Base-by-base conservation (phyloP, 495 filamentous ascomycete species). In the Thermothielavioides terrestris region DNA sequence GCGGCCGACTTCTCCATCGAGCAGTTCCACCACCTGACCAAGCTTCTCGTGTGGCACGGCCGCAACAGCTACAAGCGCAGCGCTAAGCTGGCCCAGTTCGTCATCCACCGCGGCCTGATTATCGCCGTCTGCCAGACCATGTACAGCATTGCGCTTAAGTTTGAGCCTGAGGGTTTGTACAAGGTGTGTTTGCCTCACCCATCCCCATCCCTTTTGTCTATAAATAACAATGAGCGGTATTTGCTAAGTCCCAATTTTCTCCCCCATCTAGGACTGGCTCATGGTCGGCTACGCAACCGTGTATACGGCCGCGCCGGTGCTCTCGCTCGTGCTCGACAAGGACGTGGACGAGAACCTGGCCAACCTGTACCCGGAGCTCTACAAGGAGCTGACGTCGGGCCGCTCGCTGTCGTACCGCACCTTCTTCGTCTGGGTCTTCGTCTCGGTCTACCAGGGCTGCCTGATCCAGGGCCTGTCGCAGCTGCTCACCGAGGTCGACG, bases 1-100 rank as follows among this genome's bases (percentile, higher is more conserved):
- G 94, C 94, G 0, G 94, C 94, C 2, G 94, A 99, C 61, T 97
- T 99, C 67, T 89, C 84, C 37, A 91, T 97, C 61, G 83, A 85
- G 43, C 88, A 94, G 59, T 99, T 99, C 71, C 85, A 83, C 59
- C 88, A 97, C 60, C 74, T 99, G n/a, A 94, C 89, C 23, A 97
- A 97, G 62, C 77, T 99, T 1, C 76, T 99, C 4, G 89, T 99
- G 2, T 99, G 94, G 94, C 94, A 99, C 59, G 94, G 94, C 1
- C 80, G 94, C 12, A 97, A 97, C 57, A 89, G 83, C 51, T 99
- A 99, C 72, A 97, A 96, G 67, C 83, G 94, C 21, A 86, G 81
- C 36, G 91, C 92, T 14, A 99, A 99, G 66, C 77, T 99, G 7
- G 89, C 88, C 9, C 94, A 96, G 63, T 99, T 99, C 58, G 91